Conservation (phyloP, 1,284 basidiomycete species). For the Ceratobasidium theobromae region DNA sequence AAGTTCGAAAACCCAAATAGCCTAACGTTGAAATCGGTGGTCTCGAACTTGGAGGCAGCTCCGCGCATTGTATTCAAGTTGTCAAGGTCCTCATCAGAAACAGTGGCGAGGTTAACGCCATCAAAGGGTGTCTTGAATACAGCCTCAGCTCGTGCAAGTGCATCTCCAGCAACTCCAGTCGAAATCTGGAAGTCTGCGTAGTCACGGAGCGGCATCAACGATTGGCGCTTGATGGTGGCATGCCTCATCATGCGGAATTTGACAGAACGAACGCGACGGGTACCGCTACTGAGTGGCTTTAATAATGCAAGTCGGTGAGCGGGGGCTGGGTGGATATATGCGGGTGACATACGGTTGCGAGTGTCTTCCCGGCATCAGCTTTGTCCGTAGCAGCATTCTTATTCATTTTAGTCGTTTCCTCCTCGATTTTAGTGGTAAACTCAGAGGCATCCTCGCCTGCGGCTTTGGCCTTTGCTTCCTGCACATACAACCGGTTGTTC, state of each 20-base stretch:
- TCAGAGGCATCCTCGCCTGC: conserved; percentile 19
- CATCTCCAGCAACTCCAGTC: conserved; percentile 27
- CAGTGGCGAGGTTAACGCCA: conserved; percentile 45
- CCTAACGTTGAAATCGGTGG: conserved; percentile 48
- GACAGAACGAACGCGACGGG: too few species aligned
- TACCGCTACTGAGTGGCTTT: too few species aligned
- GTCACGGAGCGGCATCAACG: too few species aligned
- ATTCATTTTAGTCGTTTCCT: conserved; percentile 26
- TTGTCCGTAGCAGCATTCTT: conserved; percentile 26
- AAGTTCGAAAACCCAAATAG: conserved; percentile 35
- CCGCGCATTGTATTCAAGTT: conserved; percentile 51
- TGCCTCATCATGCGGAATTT: too few species aligned
- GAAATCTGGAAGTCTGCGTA: conserved; percentile 33
- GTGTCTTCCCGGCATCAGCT: conserved; percentile 24
- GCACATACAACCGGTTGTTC: not conserved
- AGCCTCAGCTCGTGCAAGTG: conserved; percentile 27
- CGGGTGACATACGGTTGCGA: too few species aligned
- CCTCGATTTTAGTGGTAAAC: conserved; percentile 8
- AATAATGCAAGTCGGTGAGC: too few species aligned
- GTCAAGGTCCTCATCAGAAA: conserved; percentile 40
- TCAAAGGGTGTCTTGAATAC: conserved; percentile 44
- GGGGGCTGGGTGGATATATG: too few species aligned
- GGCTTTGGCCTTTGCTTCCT: conserved; percentile 27
- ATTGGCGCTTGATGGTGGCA: too few species aligned
- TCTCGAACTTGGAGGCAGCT: conserved; percentile 50